Percentiles rank a stretch among this genome's conserved stretches.
Conservation (phyloP, 2,329 filamentous ascomycete genomes). For the Ambrosiella xylebori region DNA sequence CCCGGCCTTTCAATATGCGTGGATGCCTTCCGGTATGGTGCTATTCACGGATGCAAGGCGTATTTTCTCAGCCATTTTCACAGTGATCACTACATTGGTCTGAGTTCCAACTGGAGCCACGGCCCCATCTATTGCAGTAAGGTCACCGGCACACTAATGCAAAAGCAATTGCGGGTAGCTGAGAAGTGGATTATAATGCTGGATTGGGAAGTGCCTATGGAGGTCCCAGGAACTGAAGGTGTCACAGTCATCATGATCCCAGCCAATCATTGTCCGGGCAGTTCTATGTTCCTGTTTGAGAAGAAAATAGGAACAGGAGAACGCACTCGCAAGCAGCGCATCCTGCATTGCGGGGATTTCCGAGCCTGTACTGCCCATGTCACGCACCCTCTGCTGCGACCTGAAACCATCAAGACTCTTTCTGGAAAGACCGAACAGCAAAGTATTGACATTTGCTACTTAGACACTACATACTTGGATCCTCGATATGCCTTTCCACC, state of each 20-base stretch:
- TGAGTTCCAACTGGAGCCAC: conserved; percentile 77
- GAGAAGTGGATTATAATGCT: conserved; percentile 71
- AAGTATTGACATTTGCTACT: conserved; percentile 85
- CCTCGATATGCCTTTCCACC: conserved; percentile 88
- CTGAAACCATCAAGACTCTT: conserved; percentile 52
- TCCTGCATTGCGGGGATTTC: conserved; percentile 93
- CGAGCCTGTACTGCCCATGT: conserved; percentile 75
- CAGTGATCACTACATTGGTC: conserved; percentile 88
- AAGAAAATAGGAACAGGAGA: conserved; percentile 48
- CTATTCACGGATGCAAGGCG: conserved; percentile 76
- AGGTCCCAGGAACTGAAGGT: conserved; percentile 67
- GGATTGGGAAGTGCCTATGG: conserved; percentile 64
- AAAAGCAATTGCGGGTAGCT: conserved; percentile 70
- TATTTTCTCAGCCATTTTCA: conserved; percentile 98
- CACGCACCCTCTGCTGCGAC: conserved; percentile 61
- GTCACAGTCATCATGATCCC: conserved; percentile 86
- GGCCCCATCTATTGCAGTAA: conserved; percentile 94
- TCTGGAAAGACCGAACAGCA: conserved; percentile 61
- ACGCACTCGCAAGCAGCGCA: conserved; percentile 49
- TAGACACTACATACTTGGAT: conserved; percentile 93
- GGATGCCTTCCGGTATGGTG: conserved; percentile 89
- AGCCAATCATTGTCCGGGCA: conserved; percentile 92
- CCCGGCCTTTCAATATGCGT: conserved; percentile 85
- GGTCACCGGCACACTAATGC: conserved; percentile 78
- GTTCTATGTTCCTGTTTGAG: conserved; percentile 83